phyloP scores from a whole-genome alignment of 2,329 filamentous ascomycete species.

The Aspergillus novoparasiticus region DNA sequence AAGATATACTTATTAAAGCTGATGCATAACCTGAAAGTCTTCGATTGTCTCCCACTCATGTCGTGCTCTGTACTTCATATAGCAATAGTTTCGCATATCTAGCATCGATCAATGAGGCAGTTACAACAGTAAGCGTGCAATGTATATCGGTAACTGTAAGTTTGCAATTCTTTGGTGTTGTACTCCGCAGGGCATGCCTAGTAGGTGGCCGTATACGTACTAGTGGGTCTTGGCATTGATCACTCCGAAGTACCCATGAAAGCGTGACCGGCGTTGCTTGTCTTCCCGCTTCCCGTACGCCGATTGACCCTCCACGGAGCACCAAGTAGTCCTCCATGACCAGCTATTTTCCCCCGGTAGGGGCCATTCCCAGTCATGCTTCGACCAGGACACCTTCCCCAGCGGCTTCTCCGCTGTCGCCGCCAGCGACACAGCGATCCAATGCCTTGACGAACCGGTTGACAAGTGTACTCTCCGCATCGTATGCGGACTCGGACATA shows the following conservation, averaged over 20 bases:
- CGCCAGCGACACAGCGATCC: slow-evolving; percentile 37
- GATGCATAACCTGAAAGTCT: too few relatives aligned
- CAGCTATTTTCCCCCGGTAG: slow-evolving; percentile 35
- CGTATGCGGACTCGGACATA: slow-evolving; percentile 90
- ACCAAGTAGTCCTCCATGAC: slow-evolving; percentile 31
- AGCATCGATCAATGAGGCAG: too few relatives aligned
- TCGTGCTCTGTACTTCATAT: too few relatives aligned
- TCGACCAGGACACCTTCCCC: slow-evolving; percentile 26
- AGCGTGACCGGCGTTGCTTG: not conserved
- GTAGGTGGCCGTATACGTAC: too few relatives aligned
- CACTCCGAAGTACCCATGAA: too few relatives aligned
- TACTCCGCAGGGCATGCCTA: too few relatives aligned
- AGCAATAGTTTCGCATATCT: too few relatives aligned
- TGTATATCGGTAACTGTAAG: too few relatives aligned
- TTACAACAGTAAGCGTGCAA: too few relatives aligned
- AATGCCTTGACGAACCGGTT: slow-evolving; percentile 80
- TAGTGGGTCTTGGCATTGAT: not conserved
- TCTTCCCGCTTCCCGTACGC: slow-evolving; percentile 20
- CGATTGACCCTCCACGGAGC: slow-evolving; percentile 12
- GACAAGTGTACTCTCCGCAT: slow-evolving; percentile 82
- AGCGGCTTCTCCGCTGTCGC: slow-evolving; percentile 32
- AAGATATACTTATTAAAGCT: too few relatives aligned
- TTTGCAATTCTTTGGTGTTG: too few relatives aligned
- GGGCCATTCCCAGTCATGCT: slow-evolving; percentile 25
- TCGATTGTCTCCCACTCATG: too few relatives aligned